Base-by-base conservation (phyloP, 2,329 filamentous ascomycete genomes). In the Aureobasidium sp. region DNA sequence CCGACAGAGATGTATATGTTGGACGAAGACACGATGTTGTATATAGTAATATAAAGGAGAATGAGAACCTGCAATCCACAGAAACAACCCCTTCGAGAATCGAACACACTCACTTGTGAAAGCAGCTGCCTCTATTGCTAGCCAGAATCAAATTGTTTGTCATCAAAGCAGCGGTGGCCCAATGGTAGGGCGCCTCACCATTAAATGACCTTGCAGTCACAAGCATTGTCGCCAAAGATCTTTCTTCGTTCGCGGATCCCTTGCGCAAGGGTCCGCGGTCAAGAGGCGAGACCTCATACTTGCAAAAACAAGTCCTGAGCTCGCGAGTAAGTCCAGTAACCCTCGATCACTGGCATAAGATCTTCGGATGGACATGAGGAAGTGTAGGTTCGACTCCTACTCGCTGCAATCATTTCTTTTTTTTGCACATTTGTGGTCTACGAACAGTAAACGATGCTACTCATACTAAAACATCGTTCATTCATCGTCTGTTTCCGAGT, bases 401-500 rank as follows among this genome's bases (percentile, higher is more conserved):
- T 34, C 17, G 29, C 27, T 51, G 32, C 32, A 37, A 26, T 34
- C n/a, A 32, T 15, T 6, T 10, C 34, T 34, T 8, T 48, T 32
- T 29, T 8, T 1, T 17, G 6, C 29, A 5, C 29, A 8, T 48
- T n/a, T n/a, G 6, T 47, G 24, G 41, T 43, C n/a, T 43, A 24
- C 12, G 7, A 1, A 24, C n/a, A 43, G 10, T 10, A 26, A 13
- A 20, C 12, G 13, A 26, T 44, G 9, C 20, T 24, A 20, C 3
- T 5, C 15, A 44, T 44, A 4, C 41, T 44, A 2, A 6, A 24
- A 5, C 5, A 4, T 4, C 32, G 5, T n/a, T 32, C 6, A 55
- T 34, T 60, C 57, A 15, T 60, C 57, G 24, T 60, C 57, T 2
- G 57, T 60, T 12, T 51, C 46, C 15, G 44, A 50, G 9, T 60